Percentiles rank a stretch among this genome's conserved stretches.
These are phyloP conservation scores for Epichloe hybrida DNA, from an alignment of 2,329 filamentous ascomycete species.

Conservation along the genomic window DNA sequence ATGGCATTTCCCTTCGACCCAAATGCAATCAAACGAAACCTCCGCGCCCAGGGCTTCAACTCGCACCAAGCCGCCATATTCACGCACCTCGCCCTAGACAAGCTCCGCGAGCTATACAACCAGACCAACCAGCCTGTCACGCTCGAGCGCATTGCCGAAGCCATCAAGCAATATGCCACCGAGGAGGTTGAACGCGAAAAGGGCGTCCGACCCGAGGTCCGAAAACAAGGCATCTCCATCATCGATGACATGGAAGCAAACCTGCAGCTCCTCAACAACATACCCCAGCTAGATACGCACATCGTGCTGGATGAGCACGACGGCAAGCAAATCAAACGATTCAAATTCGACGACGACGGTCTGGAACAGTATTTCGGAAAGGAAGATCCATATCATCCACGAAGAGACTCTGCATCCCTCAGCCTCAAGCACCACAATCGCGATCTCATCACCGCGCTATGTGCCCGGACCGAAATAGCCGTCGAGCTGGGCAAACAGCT, in stretches of 20 bases:
- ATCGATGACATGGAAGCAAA: slow-evolving; percentile 7
- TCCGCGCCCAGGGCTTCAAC: slow-evolving; percentile 9
- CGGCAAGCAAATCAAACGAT: slow-evolving; percentile 12
- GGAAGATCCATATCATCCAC: slow-evolving; percentile 15
- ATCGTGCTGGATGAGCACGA: slow-evolving; percentile 6
- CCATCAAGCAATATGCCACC: slow-evolving; percentile 10
- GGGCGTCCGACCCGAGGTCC: not conserved
- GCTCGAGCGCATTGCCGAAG: slow-evolving; percentile 9
- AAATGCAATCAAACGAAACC: slow-evolving; percentile 9
- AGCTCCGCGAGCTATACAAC: slow-evolving; percentile 9
- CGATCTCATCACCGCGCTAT: slow-evolving; percentile 31
- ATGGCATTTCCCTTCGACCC: slow-evolving; percentile 10
- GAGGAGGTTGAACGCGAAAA: slow-evolving; percentile 8
- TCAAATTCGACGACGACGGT: slow-evolving; percentile 16
- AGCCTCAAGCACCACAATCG: slow-evolving; percentile 15
- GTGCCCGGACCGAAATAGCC: slow-evolving; percentile 35
- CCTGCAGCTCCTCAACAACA: slow-evolving; percentile 1
- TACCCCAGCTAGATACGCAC: not conserved
- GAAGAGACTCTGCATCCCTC: not conserved
- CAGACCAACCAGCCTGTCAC: slow-evolving; percentile 7
- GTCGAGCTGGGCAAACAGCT: slow-evolving; percentile 43
- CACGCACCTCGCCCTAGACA: slow-evolving; percentile 10
- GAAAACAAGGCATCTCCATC: slow-evolving; percentile 5
- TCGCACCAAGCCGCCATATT: slow-evolving; percentile 11
- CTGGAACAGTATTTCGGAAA: slow-evolving; percentile 17